A percentile compares a stretch with the other conserved stretches of the same genome.
Conservation (phyloP, 345 rosid genomes). For the Durio zibethinus region DNA sequence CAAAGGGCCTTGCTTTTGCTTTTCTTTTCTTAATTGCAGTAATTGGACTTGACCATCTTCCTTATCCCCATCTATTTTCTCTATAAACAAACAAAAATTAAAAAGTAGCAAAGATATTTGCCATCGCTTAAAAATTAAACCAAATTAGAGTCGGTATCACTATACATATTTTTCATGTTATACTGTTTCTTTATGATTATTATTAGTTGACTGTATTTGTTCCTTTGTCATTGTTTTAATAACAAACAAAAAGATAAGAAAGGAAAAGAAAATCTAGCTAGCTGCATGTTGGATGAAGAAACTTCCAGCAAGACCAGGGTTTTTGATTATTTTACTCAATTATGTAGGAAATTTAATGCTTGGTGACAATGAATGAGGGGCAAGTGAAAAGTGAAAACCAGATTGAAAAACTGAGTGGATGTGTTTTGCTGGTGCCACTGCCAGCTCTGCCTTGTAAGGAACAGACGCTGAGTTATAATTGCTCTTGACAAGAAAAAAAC, state of each 20-base stretch:
- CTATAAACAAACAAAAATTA: not conserved
- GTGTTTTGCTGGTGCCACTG: conserved; percentile 3
- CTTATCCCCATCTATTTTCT: not conserved
- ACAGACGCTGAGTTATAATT: not conserved
- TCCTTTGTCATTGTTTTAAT: not conserved
- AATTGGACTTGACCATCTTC: not conserved
- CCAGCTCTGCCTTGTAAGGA: conserved; percentile 4
- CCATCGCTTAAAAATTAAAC: not conserved
- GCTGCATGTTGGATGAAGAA: not conserved
- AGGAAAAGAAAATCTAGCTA: not conserved
- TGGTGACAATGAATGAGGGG: not conserved
- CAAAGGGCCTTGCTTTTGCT: conserved; percentile 1
- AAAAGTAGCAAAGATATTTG: not conserved
- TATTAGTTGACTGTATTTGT: not conserved
- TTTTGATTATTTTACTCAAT: not conserved
- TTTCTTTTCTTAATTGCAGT: not conserved
- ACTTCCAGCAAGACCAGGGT: not conserved
- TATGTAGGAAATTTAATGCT: not conserved
- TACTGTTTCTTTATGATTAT: not conserved
- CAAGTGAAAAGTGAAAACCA: not conserved
- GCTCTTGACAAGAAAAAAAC: not conserved
- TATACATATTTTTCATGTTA: not conserved
- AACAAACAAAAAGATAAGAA: not conserved
- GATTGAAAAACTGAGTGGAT: not conserved
- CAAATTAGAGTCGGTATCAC: not conserved